Percentiles rank a stretch among this genome's conserved stretches.
phyloP scores from a whole-genome alignment of 1,284 basidiomycete species.

The Xerocomus amazonicus region DNA sequence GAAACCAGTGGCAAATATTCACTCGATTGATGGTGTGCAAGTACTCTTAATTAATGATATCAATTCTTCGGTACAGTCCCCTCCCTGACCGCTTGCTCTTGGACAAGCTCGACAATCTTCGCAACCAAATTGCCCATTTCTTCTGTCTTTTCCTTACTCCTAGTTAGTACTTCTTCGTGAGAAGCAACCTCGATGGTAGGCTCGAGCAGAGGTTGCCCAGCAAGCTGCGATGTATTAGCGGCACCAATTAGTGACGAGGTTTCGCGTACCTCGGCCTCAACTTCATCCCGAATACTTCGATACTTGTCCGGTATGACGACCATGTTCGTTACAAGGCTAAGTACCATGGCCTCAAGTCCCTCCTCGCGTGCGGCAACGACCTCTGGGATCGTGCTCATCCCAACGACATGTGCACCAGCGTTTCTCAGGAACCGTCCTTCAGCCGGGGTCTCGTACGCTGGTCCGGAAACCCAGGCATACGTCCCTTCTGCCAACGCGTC shows the following conservation, averaged over 20 bases:
- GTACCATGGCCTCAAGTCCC: slow-evolving; percentile 67
- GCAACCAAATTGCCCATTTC: slow-evolving; percentile 68
- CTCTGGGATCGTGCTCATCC: slow-evolving; percentile 90
- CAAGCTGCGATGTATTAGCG: slow-evolving; percentile 43
- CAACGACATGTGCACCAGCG: slow-evolving; percentile 80
- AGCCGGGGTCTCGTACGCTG: slow-evolving; percentile 81
- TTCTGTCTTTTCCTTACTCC: slow-evolving; percentile 67
- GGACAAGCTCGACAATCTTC: slow-evolving; percentile 49
- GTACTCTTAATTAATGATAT: no score
- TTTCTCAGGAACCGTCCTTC: slow-evolving; percentile 71
- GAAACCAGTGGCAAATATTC: not conserved
- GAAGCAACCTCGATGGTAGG: slow-evolving; percentile 54
- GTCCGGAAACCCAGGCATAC: slow-evolving; percentile 84
- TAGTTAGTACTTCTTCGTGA: slow-evolving; percentile 77
- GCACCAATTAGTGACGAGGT: not conserved
- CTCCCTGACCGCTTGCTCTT: slow-evolving; percentile 15
- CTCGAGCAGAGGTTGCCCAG: slow-evolving; percentile 48
- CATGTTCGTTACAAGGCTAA: slow-evolving; percentile 80
- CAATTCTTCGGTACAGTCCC: not conserved
- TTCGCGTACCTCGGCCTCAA: slow-evolving; percentile 63
- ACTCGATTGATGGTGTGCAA: not conserved
- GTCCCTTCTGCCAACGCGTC: slow-evolving; percentile 67
- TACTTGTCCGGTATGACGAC: slow-evolving; percentile 74
- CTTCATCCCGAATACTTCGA: slow-evolving; percentile 67
- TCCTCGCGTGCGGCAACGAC: slow-evolving; percentile 79